Evolutionary conservation across 2,329 filamentous ascomycete genomes (phyloP).

Genomic region (Scorias spongiosa): DNA sequence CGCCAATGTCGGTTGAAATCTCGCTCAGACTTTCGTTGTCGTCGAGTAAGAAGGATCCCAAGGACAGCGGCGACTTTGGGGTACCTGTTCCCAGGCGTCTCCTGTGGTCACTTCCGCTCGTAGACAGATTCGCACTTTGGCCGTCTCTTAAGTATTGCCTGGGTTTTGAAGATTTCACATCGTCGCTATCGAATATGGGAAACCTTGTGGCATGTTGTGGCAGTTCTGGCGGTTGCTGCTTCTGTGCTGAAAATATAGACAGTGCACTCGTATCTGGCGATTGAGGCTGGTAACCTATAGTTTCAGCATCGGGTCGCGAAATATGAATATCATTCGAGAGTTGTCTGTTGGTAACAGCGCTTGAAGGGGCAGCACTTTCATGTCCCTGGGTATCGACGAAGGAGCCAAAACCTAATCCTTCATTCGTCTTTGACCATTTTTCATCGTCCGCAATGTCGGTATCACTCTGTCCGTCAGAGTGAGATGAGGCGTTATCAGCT

Average conservation of each 20-base stretch:
- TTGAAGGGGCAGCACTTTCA: constrained; percentile 1
- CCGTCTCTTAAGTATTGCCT: not conserved
- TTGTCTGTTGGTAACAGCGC: constrained; percentile 17
- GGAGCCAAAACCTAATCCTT: not conserved
- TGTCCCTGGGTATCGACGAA: not conserved
- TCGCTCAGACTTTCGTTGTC: constrained; percentile 42
- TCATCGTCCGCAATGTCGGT: not conserved
- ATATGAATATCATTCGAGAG: constrained; percentile 20
- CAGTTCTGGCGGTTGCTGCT: not conserved
- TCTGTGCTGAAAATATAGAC: not conserved
- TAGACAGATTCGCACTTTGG: not conserved
- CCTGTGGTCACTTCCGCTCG: not conserved
- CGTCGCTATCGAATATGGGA: not conserved
- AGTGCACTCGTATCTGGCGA: not conserved
- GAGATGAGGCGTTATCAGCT: not conserved
- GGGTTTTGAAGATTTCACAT: not conserved
- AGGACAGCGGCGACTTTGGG: constrained; percentile 3
- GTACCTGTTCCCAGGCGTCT: not conserved
- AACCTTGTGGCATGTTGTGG: constrained; percentile 9
- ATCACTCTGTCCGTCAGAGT: not conserved
- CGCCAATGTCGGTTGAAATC: constrained; percentile 36
- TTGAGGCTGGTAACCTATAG: not conserved
- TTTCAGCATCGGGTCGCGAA: constrained; percentile 9
- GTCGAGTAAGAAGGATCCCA: constrained; percentile 35
- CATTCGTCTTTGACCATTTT: not conserved